Evolutionary conservation across 1,284 basidiomycete species (phyloP), one percentile per base, ranked within the genome.

Genomic region (Bjerkandera adusta): DNA sequence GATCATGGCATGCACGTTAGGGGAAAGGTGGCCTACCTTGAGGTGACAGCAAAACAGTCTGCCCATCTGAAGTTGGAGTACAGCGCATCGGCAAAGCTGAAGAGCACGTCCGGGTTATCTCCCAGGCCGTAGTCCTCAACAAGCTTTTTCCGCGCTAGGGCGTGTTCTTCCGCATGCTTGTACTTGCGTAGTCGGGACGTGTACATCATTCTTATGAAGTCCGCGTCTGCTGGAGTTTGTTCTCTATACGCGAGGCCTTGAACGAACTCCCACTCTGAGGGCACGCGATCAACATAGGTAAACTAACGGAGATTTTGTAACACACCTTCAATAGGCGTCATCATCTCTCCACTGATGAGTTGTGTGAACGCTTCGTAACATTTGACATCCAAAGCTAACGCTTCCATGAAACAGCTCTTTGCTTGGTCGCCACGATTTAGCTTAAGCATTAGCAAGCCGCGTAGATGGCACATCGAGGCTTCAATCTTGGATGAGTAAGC

Each of bases 361-460:
- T 95, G 89, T 45, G 89, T 82, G 59, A 97, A 99, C 1, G 93
- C 89, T 55, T 99, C 97, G 62, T 94, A 99, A 65, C 96, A 98
- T 66, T 97, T 97, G 21, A 99, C 92, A 59, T 99, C 97, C 11
- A 98, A 73, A 0, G 87, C 79, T 12, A 99, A 75, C 1, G 97
- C 95, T 57, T 97, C 93, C 81, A 98, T 88, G 62, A 98, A 97
- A 53, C 87, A 89, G 47, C 92, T 78, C 60, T 96, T 96, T 0
- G 97, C 97, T 52, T 89, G 81, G 36, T 91, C 86, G 11, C 86
- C 81, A 5, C 93, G 86, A 54, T 94, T 95, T 10, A 97, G 73
- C 56, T 97, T 94, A 22, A 97, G 81, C 80, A 98, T 95, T 13
- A 99, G 77, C 32, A 97, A 71, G 2, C 95, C 97, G 30, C 97